Base-by-base conservation (phyloP, 1,284 basidiomycete genomes). In the Sporisorium iseilematis-ciliati region DNA sequence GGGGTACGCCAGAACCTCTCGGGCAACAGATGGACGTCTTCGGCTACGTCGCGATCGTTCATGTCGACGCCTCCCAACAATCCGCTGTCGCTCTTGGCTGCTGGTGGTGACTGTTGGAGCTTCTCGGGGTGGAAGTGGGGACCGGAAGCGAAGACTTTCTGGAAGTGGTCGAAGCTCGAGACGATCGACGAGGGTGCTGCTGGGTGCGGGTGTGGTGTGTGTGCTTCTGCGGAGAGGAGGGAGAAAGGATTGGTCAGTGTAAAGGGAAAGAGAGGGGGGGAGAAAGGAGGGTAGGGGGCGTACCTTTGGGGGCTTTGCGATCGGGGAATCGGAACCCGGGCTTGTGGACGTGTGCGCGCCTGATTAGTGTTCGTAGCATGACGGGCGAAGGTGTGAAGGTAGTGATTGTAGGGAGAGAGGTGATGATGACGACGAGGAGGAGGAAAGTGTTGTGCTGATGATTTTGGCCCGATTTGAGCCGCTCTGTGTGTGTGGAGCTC, bases 41-140 rank as follows among this genome's bases (percentile, higher is more conserved):
- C 67, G 0, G 67, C 75, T 10, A 64, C 68, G 38, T 75, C 67
- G 8, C 74, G 31, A 21, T 49, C 65, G 21, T 65, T 55, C 65
- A 66, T 66, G n/a, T 60, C 57, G 2, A 70, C 60, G 3, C 63
- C 50, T 2, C 43, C 56, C 2, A 71, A n/a, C 33, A 60, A n/a
- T 2, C 54, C 57, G 41, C 66, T n/a, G 46, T 14, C 33, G 43
- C 25, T 48, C 43, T n/a, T 12, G 49, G 14, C 7, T 21, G 45
- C 35, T n/a, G 35, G 8, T 40, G 65, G 25, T 11, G 65, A 46
- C 23, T 55, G 38, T 51, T 75, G 31, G 12, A 83, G 60, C 48
- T 83, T 83, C 7, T 78, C 76, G 0, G 82, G 78, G 57, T 84
- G 57, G 56, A 84, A 85, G 46, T 85, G 83, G 2, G 83, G 83